Percentiles rank a stretch among this genome's conserved stretches.
Evolutionary conservation across 129 eudicot genomes (phyloP).

Genomic region (Dittrichia graveolens): DNA sequence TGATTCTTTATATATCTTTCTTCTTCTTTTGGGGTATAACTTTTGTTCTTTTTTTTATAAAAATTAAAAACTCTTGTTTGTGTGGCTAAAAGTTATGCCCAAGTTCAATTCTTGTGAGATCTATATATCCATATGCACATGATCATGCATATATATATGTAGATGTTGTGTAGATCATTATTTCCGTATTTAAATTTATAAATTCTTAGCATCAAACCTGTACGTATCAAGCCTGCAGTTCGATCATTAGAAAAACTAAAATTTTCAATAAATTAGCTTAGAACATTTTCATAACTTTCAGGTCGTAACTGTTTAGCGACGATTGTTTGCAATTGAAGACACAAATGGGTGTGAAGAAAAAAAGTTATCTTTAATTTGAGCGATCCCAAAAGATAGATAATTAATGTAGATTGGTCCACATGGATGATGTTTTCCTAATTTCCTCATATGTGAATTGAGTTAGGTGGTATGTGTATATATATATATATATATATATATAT

Average conservation of each 20-base stretch:
- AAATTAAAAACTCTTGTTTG: neutral
- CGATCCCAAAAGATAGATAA: neutral
- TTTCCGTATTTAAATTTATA: no score
- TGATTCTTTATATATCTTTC: constrained; percentile 21
- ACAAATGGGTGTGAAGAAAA: neutral
- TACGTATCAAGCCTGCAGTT: neutral
- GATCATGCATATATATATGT: neutral
- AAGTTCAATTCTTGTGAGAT: constrained; percentile 19
- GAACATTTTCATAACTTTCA: neutral
- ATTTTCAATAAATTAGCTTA: neutral
- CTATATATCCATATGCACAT: neutral
- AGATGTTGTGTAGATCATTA: no score
- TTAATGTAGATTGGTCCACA: constrained; percentile 32
- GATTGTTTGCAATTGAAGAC: constrained; percentile 4
- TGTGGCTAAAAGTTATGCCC: neutral
- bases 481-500: no score
- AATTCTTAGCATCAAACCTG: neutral
- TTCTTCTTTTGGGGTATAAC: constrained; percentile 2
- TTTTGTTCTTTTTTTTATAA: neutral
- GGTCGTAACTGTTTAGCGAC: neutral
- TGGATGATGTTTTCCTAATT: constrained; percentile 28
- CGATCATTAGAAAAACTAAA: neutral
- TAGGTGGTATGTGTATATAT: no score
- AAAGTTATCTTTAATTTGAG: neutral
- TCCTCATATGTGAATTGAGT: neutral